phyloP scores from a whole-genome alignment of 768 basidiomycete genomes.

The Kwoniella dendrophila region DNA sequence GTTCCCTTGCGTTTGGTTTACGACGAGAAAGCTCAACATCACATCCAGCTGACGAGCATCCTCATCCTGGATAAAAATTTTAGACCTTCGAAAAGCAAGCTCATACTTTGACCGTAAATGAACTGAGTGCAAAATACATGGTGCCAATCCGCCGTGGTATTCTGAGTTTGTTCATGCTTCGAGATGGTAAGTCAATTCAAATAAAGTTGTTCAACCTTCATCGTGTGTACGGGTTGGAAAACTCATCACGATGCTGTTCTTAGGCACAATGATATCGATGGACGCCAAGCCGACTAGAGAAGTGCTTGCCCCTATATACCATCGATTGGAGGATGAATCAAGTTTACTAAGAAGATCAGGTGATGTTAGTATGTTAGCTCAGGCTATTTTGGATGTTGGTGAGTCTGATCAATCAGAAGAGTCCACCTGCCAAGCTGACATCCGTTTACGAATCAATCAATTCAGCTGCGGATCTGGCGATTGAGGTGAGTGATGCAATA shows the following conservation, averaged over 20 bases:
- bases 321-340: slow-evolving; percentile 46
- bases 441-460: not conserved
- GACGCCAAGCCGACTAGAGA: slow-evolving; percentile 34
- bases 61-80: slow-evolving; percentile 10
- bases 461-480: slow-evolving; percentile 51
- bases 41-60: not conserved
- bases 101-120: slow-evolving; percentile 51
- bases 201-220: not conserved
- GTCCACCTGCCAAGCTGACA: not conserved
- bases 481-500: slow-evolving; percentile 32
- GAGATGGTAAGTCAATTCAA: slow-evolving; percentile 46
- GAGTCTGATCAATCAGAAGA: slow-evolving; percentile 18
- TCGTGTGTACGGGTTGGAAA: not conserved
- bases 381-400: slow-evolving; percentile 53
- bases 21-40: not conserved
- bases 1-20: not conserved
- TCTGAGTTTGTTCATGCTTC: slow-evolving; percentile 51
- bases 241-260: not conserved
- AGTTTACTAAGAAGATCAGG: slow-evolving; percentile 49
- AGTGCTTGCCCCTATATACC: slow-evolving; percentile 51
- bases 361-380: slow-evolving; percentile 54
- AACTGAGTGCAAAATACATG: slow-evolving; percentile 55
- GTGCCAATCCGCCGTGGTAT: slow-evolving; percentile 51
- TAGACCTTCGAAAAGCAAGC: slow-evolving; percentile 41
- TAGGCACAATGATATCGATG: slow-evolving; percentile 54